These are phyloP conservation scores for Centrapalus pauciflorus DNA, from an alignment of 129 eudicot genomes.

Conservation along the genomic window DNA sequence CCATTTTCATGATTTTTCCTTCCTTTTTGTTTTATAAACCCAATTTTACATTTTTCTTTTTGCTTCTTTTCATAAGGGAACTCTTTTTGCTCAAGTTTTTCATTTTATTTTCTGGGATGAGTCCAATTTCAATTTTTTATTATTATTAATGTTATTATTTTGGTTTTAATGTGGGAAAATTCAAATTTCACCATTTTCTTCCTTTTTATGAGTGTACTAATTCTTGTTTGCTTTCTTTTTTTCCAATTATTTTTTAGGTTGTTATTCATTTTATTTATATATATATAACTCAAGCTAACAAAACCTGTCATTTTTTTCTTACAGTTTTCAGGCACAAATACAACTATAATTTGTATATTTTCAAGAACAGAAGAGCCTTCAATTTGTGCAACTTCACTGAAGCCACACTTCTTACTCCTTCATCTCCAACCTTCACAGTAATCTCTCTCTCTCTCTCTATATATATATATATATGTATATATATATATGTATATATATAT, in stretches of 20 bases:
- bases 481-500: no score
- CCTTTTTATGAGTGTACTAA: not conserved
- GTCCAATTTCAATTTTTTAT: not conserved
- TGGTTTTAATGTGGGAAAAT: not conserved
- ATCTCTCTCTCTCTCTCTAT: conserved; percentile 18
- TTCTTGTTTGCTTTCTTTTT: not conserved
- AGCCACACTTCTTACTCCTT: conserved; percentile 67
- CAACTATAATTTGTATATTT: conserved; percentile 69
- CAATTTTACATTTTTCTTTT: not conserved
- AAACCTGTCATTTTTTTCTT: not conserved
- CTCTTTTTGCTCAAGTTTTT: not conserved
- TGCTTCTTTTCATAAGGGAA: not conserved
- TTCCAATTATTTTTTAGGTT: not conserved
- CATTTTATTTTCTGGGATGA: not conserved
- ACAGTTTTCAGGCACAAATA: conserved; percentile 89
- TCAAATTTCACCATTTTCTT: not conserved
- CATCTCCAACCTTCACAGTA: conserved; percentile 72
- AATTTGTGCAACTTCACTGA: conserved; percentile 77
- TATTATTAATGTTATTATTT: not conserved
- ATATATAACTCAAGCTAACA: not conserved
- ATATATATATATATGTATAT: no score
- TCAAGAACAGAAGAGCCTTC: conserved; percentile 76
- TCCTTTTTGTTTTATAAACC: not conserved
- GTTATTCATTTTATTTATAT: not conserved
- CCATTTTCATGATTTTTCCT: no score